Evolutionary conservation across 768 basidiomycete species (phyloP).

Genomic region (Mycena amicta): DNA sequence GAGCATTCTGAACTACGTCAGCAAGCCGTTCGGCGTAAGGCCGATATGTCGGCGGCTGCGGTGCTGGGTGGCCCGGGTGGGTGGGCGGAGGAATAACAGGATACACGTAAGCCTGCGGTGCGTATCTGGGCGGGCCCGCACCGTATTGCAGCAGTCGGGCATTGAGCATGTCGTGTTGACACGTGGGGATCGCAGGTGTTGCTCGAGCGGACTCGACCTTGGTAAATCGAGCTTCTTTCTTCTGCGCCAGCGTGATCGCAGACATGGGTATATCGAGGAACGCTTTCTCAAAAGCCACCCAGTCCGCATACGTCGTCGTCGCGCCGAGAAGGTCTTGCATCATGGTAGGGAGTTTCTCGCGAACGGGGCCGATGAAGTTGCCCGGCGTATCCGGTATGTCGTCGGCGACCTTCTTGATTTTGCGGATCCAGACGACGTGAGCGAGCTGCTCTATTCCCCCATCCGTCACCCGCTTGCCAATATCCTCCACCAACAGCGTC

Average conservation of each 20-base stretch:
- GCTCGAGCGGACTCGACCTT: too few species aligned
- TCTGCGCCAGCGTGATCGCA: too few species aligned
- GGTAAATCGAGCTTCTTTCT: too few species aligned
- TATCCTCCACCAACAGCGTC: conserved; percentile 2
- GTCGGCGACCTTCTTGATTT: not conserved
- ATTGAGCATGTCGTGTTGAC: too few species aligned
- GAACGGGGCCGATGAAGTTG: not conserved
- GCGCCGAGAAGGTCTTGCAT: conserved; percentile 3
- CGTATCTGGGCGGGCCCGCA: too few species aligned
- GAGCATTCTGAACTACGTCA: not conserved
- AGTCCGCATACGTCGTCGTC: not conserved
- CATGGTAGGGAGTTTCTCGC: not conserved
- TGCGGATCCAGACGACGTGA: conserved; percentile 1
- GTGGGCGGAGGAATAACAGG: too few species aligned
- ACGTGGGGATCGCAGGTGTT: too few species aligned
- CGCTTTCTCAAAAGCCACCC: conserved; percentile 1
- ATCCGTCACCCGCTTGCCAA: not conserved
- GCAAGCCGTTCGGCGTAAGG: not conserved
- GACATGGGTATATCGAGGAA: not conserved
- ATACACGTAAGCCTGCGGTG: too few species aligned
- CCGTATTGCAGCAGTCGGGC: too few species aligned
- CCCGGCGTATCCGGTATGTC: conserved; percentile 1
- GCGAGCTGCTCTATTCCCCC: conserved; percentile 2
- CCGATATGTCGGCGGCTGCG: too few species aligned
- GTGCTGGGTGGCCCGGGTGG: too few species aligned